Base-by-base conservation (phyloP, 495 filamentous ascomycete species). In the Melanomma pulvis-pyrius region DNA sequence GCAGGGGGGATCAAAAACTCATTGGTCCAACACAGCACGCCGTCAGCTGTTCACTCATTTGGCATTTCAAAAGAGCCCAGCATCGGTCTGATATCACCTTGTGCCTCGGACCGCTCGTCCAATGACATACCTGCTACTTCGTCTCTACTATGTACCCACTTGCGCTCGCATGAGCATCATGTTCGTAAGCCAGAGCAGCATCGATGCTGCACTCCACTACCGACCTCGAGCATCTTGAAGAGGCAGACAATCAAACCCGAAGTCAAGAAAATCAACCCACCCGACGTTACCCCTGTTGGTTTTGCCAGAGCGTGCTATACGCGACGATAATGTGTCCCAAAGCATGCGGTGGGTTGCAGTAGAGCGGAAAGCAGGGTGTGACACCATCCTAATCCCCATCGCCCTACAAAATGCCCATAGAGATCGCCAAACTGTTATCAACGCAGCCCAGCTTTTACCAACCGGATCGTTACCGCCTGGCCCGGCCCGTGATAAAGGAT, bases 401-500 rank as follows among this genome's bases (percentile, higher is more conserved):
- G 32, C 50, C 25, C n/a, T 44, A 51, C 22, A 48, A 28, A 5
- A 21, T 48, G 36, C 15, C 36, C 2, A 55, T 36, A 56, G 34
- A 48, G 25, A 67, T 67, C 58, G 51, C 58, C 63, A 11, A 51
- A 48, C 21, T 41, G 59, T 59, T 67, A 67, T 71, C 64, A 56
- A 52, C 39, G 17, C 17, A 19, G 1, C 22, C 57, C 1, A 28
- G 28, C 6, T 13, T 26, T 29, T 59, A 22, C 68, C 68, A 71
- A 67, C 48, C 59, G 68, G 59, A 63, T 28, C 4, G 7, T 15
- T 57, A 17, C 68, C 62, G 61, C 50, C 28, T 51, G 63, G 63
- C 28, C 47, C 63, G 64, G 46, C n/a, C 59, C 63, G 68, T 28
- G 21, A 49, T 26, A 32, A 56, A 19, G 55, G n/a, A 36, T 26